A percentile compares a stretch with the other conserved stretches of the same genome.
Conservation (phyloP, 768 basidiomycete species). For the Mycena latifolia region DNA sequence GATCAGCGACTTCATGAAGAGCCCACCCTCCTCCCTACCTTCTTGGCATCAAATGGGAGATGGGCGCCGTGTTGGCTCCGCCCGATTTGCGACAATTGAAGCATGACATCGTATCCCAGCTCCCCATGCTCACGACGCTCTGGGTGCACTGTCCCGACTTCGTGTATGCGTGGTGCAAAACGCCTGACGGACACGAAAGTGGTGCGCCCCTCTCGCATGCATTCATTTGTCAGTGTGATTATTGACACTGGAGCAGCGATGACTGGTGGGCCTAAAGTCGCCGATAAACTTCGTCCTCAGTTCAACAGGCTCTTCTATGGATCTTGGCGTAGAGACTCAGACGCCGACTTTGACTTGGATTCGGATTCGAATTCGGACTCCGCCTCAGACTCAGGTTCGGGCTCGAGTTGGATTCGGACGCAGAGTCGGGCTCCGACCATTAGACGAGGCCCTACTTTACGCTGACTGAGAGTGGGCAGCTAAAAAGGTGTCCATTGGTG, state of each 20-base stretch:
- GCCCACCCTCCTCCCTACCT: background rate
- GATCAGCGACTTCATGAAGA: background rate
- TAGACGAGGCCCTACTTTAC: no score
- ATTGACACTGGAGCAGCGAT: background rate
- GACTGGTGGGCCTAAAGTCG: background rate
- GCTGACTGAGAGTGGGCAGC: no score
- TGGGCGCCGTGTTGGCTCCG: background rate
- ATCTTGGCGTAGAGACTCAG: background rate
- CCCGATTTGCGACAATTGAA: background rate
- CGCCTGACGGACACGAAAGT: slow-evolving; percentile 10
- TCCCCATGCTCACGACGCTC: slow-evolving; percentile 11
- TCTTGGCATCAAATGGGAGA: slow-evolving; percentile 1
- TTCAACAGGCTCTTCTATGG: slow-evolving; percentile 10
- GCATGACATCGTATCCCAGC: background rate
- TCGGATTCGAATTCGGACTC: no score
- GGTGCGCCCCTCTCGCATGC: background rate
- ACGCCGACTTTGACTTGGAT: no score
- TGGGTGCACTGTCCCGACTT: background rate
- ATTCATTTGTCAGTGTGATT: background rate
- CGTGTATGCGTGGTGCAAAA: background rate
- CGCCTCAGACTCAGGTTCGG: no score
- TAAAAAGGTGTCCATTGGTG: no score
- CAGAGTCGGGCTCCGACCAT: no score
- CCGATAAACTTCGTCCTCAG: background rate
- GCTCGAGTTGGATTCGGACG: no score